Evolutionary conservation across 129 eudicot genomes (phyloP), one percentile per base, ranked within the genome.

Genomic region (Lactuca sativa): DNA sequence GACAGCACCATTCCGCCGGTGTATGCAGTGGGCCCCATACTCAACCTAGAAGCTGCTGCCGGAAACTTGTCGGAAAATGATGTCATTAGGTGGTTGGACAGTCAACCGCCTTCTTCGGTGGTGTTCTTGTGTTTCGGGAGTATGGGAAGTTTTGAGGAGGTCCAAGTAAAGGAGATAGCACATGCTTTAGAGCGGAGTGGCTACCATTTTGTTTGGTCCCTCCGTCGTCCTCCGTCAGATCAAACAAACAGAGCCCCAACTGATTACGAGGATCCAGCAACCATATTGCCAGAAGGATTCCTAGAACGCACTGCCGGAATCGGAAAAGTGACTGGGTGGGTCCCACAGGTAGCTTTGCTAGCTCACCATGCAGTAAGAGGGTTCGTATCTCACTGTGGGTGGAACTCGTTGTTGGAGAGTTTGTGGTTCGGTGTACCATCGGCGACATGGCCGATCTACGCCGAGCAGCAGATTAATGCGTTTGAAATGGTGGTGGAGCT

Each of bases 101-200:
- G 25, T 53, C 79, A 78, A 62, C 83, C 71, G 0, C 59, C 44
- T 13, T 64, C 78, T 18, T 84, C 86, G 8, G 83, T 81, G 47
- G 79, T 81, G 47, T 84, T 77, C 43, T 66, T 84, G 18, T 84
- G 89, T 72, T 84, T 84, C 69, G 86, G 89, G 16, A 84, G 86
- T 70, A 2, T 48, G 55, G 83, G 86, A 49, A 15, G 40, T 36
- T 77, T 84, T 49, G 53, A 63, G 17, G 61, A 53, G 57, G 25
- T 32, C 16, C 86, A 84, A 48, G 55, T 77, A n/a, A 69, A 25
- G 30, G 30, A 25, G 30, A 25, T 25, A 25, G 30, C 30, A 25
- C 30, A 25, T 25, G 30, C 30, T 1, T 60, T 84, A 4, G 79
- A 77, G 62, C 21, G 8, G n/a, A 77, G 76, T 18, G 85, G 81